These are phyloP conservation scores for Alternaria conjuncta DNA, from an alignment of 2,329 filamentous ascomycete genomes.

Conservation along the genomic window DNA sequence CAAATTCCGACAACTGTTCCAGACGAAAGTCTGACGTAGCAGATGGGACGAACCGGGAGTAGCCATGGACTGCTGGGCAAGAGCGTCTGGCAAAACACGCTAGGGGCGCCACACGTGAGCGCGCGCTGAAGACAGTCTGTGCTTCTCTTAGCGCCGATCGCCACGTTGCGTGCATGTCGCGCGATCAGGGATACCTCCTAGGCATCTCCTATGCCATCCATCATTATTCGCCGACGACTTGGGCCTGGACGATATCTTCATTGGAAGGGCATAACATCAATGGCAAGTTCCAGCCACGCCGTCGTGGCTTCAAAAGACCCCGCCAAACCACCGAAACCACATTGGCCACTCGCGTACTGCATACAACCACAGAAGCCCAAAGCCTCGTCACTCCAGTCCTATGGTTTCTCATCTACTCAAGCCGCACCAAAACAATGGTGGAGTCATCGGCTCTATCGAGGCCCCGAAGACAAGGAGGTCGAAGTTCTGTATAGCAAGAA, in stretches of 20 bases:
- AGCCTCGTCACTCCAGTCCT: conserved; percentile 11
- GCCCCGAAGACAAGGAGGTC: conserved; percentile 60
- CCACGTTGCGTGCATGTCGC: neutral
- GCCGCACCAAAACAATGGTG: conserved; percentile 57
- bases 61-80: neutral
- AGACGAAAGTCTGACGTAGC: neutral
- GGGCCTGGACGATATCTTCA: neutral
- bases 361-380: conserved; percentile 18
- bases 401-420: conserved; percentile 8
- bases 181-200: neutral
- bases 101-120: conserved; percentile 5
- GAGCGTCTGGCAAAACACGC: neutral
- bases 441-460: conserved; percentile 72
- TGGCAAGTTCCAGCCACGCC: neutral
- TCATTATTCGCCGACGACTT: neutral
- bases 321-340: conserved; percentile 1
- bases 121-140: conserved; percentile 6
- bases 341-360: conserved; percentile 30
- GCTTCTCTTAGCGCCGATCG: neutral
- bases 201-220: conserved; percentile 1
- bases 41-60: neutral
- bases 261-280: neutral
- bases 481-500: conserved; percentile 80
- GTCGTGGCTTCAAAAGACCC: neutral
- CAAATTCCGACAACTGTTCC: neutral